Evolutionary conservation across 2,329 filamentous ascomycete species (phyloP).

Genomic region (Fusarium lateritium): DNA sequence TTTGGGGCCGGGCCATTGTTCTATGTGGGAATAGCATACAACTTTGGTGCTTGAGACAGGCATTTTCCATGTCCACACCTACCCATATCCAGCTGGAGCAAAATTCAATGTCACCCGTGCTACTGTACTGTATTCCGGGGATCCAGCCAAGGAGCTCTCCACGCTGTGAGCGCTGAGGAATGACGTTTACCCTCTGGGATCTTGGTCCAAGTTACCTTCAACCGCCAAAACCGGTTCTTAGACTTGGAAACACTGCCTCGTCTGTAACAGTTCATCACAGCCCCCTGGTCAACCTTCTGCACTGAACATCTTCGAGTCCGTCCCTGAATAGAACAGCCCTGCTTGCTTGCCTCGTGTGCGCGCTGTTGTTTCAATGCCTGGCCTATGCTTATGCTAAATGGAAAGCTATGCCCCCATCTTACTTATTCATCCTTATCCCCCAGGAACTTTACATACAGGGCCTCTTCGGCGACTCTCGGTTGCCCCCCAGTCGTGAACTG

Average conservation of each 20-base stretch:
- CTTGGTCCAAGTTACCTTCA: conserved; percentile 28
- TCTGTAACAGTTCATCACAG: conserved; percentile 38
- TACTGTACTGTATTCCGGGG: conserved; percentile 28
- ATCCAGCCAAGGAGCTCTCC: conserved; percentile 23
- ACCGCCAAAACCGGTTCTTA: conserved; percentile 40
- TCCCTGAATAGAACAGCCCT: conserved; percentile 31
- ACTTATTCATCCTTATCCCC: conserved; percentile 28
- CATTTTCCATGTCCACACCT: conserved; percentile 41
- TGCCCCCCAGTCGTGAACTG: conserved; percentile 24
- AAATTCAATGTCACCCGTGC: conserved; percentile 22
- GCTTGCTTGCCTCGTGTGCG: conserved; percentile 28
- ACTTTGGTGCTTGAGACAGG: conserved; percentile 32
- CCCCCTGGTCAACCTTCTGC: conserved; percentile 26
- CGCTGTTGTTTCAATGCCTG: conserved; percentile 39
- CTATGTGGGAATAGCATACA: conserved; percentile 44
- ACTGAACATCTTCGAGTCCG: conserved; percentile 20
- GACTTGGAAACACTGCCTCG: conserved; percentile 40
- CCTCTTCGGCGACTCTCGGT: conserved; percentile 39
- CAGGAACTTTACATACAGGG: conserved; percentile 17
- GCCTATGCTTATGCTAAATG: conserved; percentile 36
- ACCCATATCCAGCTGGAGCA: conserved; percentile 1
- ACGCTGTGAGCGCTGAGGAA: conserved; percentile 34
- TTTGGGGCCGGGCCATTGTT: conserved; percentile 37
- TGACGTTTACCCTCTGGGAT: conserved; percentile 42
- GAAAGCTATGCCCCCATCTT: conserved; percentile 16